Evolutionary conservation across 768 basidiomycete species (phyloP), one percentile per base, ranked within the genome.

Genomic region (Leccinum uliginosum): DNA sequence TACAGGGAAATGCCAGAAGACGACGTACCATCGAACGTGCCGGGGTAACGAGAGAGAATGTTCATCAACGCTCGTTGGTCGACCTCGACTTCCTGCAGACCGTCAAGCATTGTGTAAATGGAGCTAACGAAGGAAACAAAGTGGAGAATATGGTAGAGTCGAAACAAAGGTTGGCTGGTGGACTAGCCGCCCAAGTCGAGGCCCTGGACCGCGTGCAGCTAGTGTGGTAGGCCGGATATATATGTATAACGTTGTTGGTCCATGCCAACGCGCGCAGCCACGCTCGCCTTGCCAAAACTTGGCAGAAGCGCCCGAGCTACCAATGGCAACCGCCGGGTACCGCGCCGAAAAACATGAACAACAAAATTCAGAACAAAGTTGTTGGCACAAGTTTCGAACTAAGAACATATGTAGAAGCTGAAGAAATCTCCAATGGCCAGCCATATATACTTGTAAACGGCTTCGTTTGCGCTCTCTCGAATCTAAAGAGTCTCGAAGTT

Each of bases 1-100:
- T 43, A 43, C 40, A 19, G 4, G 40, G n/a, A 40, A 10, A 3
- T 19, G n/a, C n/a, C 1, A n/a, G 1, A 35, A 43, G 21, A 35
- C 6, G 29, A 23, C 21, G 4, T 5, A 56, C 62, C 38, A 35
- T 62, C 61, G 23, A 62, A 62, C 6, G 32, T 8, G 26, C 61
- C 61, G 27, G 62, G 62, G 32, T 62, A 64, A 6, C 62, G 62
- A n/a, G 62, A 47, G 49, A 63, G 58, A 12, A 63, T 56, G 6
- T 64, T 61, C 23, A 63, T 49, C 10, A 65, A 27, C 34, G 54
- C 62, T 17, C 51, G 49, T 35, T 61, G 58, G 52, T 63, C 52
- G 50, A 63, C 50, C 34, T 64, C 62, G 45, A 63, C 62, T 21
- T 61, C 62, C 26, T 63, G n/a, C 15, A 47, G 12, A 32, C 15